These are phyloP conservation scores for Rhododendron vialii DNA, from an alignment of 148 eudicot genomes.

Conservation along the genomic window DNA sequence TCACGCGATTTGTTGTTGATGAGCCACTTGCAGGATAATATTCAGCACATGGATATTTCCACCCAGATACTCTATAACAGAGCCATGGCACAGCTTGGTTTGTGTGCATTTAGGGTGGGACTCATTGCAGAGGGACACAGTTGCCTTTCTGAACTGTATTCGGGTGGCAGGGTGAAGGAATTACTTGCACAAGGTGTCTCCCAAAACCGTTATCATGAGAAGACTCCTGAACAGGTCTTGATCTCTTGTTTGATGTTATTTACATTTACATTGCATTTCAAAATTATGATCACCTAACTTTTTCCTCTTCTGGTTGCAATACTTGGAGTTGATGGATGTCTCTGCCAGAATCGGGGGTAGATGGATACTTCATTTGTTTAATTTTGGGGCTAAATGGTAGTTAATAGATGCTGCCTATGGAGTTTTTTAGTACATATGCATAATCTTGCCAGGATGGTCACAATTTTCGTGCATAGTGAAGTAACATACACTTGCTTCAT, in stretches of 20 bases:
- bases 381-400: background rate
- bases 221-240: slow-evolving; percentile 84
- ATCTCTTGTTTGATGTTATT: background rate
- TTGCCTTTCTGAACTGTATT: slow-evolving; percentile 78
- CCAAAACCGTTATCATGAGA: slow-evolving; percentile 86
- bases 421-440: background rate
- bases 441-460: background rate
- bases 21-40: slow-evolving; percentile 90
- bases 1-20: slow-evolving; percentile 79
- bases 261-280: background rate
- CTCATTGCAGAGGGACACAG: slow-evolving; percentile 70
- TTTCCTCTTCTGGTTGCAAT: background rate
- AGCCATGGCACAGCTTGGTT: slow-evolving; percentile 89
- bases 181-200: slow-evolving; percentile 89
- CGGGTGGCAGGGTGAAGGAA: slow-evolving; percentile 92
- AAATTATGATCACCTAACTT: background rate
- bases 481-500: background rate
- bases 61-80: slow-evolving; percentile 88
- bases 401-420: background rate
- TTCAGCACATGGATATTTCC: slow-evolving; percentile 80
- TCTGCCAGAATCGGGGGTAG: background rate
- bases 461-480: background rate
- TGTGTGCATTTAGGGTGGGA: slow-evolving; percentile 79
- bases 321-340: background rate
- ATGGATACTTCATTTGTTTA: background rate